These are phyloP conservation scores for Kickxella alabastrina DNA, from an alignment of 192 early-diverging fungal genomes.

Conservation along the genomic window DNA sequence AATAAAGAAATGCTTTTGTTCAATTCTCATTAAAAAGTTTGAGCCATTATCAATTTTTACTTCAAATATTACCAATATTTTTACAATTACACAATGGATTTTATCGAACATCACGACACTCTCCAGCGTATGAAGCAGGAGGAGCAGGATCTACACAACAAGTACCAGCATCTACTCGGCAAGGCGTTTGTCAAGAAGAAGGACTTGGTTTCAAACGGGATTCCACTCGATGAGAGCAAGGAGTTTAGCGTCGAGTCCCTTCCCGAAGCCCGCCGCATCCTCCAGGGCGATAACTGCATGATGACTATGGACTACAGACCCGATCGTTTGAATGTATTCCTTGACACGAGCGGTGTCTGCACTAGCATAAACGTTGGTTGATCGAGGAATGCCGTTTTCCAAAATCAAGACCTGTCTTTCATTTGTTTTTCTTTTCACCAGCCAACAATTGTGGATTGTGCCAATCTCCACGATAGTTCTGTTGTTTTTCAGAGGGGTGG, in stretches of 20 bases:
- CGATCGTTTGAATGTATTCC: slow-evolving; percentile 17
- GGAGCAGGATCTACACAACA: slow-evolving; percentile 2
- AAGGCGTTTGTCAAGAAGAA: slow-evolving; percentile 10
- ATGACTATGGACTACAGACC: slow-evolving; percentile 27
- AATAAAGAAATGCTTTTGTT: too few species aligned
- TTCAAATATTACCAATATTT: too few species aligned
- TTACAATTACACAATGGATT: slow-evolving; percentile 3
- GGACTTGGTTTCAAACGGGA: slow-evolving; percentile 11
- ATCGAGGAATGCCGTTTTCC: too few species aligned
- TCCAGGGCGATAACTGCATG: slow-evolving; percentile 2
- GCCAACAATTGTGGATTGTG: too few species aligned
- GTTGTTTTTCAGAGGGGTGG: too few species aligned
- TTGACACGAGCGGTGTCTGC: slow-evolving; percentile 18
- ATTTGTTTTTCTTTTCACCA: too few species aligned
- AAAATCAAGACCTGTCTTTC: too few species aligned
- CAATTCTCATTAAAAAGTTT: too few species aligned
- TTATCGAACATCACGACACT: background rate
- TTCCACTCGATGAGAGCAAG: too few species aligned
- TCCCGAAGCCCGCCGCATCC: slow-evolving; percentile 13
- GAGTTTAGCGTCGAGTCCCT: slow-evolving; percentile 8
- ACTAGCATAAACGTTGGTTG: slow-evolving; percentile 8
- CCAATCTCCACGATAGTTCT: too few species aligned
- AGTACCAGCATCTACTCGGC: slow-evolving; percentile 8
- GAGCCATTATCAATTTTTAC: background rate
- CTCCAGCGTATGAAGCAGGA: too few species aligned